Evolutionary conservation across 345 rosid genomes (phyloP), one percentile per base, ranked within the genome.

Genomic region (Eucalyptus victrix): DNA sequence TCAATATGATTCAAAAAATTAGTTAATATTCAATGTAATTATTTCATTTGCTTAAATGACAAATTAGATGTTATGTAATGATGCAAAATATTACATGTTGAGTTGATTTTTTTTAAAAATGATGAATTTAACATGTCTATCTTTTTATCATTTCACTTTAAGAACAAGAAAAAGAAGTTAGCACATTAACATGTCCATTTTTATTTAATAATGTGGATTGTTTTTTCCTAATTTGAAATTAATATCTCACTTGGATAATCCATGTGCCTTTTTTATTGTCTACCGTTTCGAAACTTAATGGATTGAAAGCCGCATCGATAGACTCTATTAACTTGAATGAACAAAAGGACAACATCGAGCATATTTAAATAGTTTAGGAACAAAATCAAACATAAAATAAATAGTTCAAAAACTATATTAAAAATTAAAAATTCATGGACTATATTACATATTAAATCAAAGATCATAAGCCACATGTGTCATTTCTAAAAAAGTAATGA

Each of bases 391-490:
- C 17, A 6, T 30, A 30, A 30, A 28, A 62, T 14, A 62, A 62
- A 30, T 62, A 62, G 17, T 62, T 62, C 0, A 1, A 3, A 4
- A 14, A 62, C 4, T 0, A 28, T 62, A 62, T 30, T 62, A 2
- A 62, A 30, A 62, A 28, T 62, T 12, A 62, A 62, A 62, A 62
- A 2, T 62, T 62, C 0, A 30, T 28, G 2, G 15, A 30, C 2
- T 0, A 30, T 30, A 30, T 6, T 60, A 6, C 4, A 60, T 0
- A 28, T 30, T 30, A 62, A 1, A 62, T 6, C 9, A 13, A 62
- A 60, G 17, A 62, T 62, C 18, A 62, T 30, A 1, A 30, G 5
- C 4, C 69, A 62, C 16, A 12, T 13, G 17, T 28, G 9, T 62
- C 69, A 62, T 13, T 30, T 30, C 32, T 30, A 62, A 28, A 62